phyloP scores from a whole-genome alignment of 1,139 yeast genomes.

The Magnusiomyces suaveolens region DNA sequence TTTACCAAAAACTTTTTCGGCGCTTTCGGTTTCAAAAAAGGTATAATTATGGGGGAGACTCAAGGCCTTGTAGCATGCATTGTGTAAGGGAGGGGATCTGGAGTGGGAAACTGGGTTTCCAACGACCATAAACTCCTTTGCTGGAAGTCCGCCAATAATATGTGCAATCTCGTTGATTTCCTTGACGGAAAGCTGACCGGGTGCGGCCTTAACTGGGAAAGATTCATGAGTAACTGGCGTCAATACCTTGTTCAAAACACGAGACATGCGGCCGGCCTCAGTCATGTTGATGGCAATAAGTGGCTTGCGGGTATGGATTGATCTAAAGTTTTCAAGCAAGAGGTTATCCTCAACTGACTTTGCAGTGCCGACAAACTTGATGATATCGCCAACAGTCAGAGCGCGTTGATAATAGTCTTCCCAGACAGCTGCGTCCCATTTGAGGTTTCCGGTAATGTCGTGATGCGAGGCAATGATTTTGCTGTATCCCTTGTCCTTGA shows the following conservation, averaged over 20 bases:
- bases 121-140: conserved; percentile 61
- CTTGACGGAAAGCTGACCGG: conserved; percentile 53
- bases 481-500: conserved; percentile 47
- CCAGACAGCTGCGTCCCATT: conserved; percentile 71
- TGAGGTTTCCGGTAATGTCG: conserved; percentile 51
- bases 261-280: conserved; percentile 61
- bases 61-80: conserved; percentile 58
- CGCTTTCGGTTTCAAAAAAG: conserved; percentile 58
- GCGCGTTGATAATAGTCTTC: conserved; percentile 62
- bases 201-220: conserved; percentile 61
- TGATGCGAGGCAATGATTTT: conserved; percentile 76
- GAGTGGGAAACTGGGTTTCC: conserved; percentile 84
- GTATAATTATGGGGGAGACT: conserved; percentile 72
- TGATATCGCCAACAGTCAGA: conserved; percentile 53
- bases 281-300: conserved; percentile 82
- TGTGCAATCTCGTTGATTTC: conserved; percentile 52
- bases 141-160: conserved; percentile 51
- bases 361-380: conserved; percentile 81
- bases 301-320: conserved; percentile 40
- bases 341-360: conserved; percentile 55
- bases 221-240: conserved; percentile 75
- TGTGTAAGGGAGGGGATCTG: conserved; percentile 78
- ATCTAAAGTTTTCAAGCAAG: conserved; percentile 59
- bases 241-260: conserved; percentile 61
- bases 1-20: conserved; percentile 41